phyloP scores from a whole-genome alignment of 2,329 filamentous ascomycete species.

The Leptodontidium sp. region DNA sequence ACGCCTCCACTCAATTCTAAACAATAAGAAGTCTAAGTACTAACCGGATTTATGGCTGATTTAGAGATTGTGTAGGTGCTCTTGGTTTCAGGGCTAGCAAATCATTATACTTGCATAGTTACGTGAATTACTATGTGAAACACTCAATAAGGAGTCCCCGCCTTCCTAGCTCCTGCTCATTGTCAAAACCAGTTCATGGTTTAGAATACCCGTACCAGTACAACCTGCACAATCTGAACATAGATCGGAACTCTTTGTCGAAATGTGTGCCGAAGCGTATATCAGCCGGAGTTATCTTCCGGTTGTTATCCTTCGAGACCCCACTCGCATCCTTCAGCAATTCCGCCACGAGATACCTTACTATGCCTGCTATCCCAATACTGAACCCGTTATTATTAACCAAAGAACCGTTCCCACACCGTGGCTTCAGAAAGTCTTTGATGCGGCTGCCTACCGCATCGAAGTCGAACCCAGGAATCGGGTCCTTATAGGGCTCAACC shows the following conservation, averaged over 20 bases:
- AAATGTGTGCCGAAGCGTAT: slow-evolving; percentile 1
- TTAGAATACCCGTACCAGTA: slow-evolving; percentile 7
- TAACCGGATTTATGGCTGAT: too few species aligned
- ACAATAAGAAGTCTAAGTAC: too few species aligned
- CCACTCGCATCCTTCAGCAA: slow-evolving; percentile 2
- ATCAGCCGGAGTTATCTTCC: not conserved
- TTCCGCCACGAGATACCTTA: slow-evolving; percentile 6
- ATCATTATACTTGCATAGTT: too few species aligned
- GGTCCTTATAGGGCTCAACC: slow-evolving; percentile 8
- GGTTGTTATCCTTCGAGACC: not conserved
- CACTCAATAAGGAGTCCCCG: too few species aligned
- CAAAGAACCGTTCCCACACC: not conserved
- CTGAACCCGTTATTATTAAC: slow-evolving; percentile 3
- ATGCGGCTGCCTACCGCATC: not conserved
- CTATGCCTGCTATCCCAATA: slow-evolving; percentile 7
- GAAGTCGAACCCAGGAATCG: slow-evolving; percentile 9
- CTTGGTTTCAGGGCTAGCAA: too few species aligned
- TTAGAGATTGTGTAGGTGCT: too few species aligned
- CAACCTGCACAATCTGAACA: slow-evolving; percentile 6
- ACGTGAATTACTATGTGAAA: too few species aligned
- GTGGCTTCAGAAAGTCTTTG: slow-evolving; percentile 10
- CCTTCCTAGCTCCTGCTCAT: too few species aligned
- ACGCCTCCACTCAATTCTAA: too few species aligned
- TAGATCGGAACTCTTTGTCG: not conserved
- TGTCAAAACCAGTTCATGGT: too few species aligned